Evolutionary conservation across 176 grass and related monocot species (phyloP).

Genomic region (Hordeum vulgare): MorexV3_pseudomolecules_assembly NC_058519.1:537875809-537876308

Average conservation of each 20-base stretch:
- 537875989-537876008: slow-evolving; percentile 50
- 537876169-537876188: neutral
- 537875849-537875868: neutral
- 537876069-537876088: slow-evolving; percentile 18
- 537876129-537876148: neutral
- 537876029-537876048: slow-evolving; percentile 60
- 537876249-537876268: neutral
- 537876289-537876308: slow-evolving; percentile 78
- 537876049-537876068: slow-evolving; percentile 68
- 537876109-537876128: neutral
- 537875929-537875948: slow-evolving; percentile 79
- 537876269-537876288: slow-evolving; percentile 51
- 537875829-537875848: slow-evolving; percentile 41
- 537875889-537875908: neutral
- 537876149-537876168: neutral
- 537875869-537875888: neutral
- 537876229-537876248: neutral
- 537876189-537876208: neutral
- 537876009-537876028: slow-evolving; percentile 73
- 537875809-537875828: slow-evolving; percentile 93
- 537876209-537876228: neutral
- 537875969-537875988: slow-evolving; percentile 77
- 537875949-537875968: slow-evolving; percentile 81
- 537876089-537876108: neutral
- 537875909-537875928: slow-evolving; percentile 42